Evolutionary conservation across 2,329 filamentous ascomycete genomes (phyloP).

Genomic region (Epichloe scottii): DNA sequence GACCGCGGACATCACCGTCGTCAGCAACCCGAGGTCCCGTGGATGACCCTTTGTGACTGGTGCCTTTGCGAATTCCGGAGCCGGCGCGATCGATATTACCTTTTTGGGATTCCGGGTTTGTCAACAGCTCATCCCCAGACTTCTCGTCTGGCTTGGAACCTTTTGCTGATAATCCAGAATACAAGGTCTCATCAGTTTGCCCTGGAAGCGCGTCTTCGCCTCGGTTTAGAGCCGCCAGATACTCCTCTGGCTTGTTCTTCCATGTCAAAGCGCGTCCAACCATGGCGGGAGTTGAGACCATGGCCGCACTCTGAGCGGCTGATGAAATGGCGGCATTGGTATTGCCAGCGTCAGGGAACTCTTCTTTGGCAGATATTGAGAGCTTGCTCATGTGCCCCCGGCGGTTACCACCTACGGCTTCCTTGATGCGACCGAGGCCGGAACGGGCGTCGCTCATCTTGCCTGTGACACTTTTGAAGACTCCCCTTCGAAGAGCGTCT

Average conservation of each 20-base stretch:
- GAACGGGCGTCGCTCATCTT: slow-evolving; percentile 71
- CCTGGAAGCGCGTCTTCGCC: slow-evolving; percentile 19
- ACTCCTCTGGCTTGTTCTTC: slow-evolving; percentile 52
- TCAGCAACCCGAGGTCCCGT: slow-evolving; percentile 46
- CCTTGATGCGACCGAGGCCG: slow-evolving; percentile 74
- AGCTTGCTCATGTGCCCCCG: slow-evolving; percentile 40
- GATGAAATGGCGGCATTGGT: slow-evolving; percentile 5
- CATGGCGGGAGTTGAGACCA: slow-evolving; percentile 26
- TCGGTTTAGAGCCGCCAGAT: slow-evolving; percentile 30
- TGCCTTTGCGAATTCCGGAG: slow-evolving; percentile 30
- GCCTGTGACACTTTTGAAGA: slow-evolving; percentile 69
- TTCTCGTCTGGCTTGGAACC: slow-evolving; percentile 12
- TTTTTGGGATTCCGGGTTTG: slow-evolving; percentile 12
- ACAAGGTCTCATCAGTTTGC: slow-evolving; percentile 13
- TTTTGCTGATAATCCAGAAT: slow-evolving; percentile 16
- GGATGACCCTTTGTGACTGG: slow-evolving; percentile 35
- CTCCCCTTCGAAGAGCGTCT: slow-evolving; percentile 47
- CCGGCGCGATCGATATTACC: slow-evolving; percentile 18
- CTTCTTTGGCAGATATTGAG: slow-evolving; percentile 38
- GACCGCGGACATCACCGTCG: slow-evolving; percentile 46
- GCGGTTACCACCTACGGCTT: slow-evolving; percentile 57
- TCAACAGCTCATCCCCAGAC: slow-evolving; percentile 12
- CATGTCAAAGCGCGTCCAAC: slow-evolving; percentile 45
- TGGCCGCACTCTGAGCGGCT: slow-evolving; percentile 10
- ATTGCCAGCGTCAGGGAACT: slow-evolving; percentile 26